Percentiles rank a stretch among this genome's conserved stretches.
Conservation (phyloP, 2,329 filamentous ascomycete genomes). For the Trichophyton benhamiae region DNA sequence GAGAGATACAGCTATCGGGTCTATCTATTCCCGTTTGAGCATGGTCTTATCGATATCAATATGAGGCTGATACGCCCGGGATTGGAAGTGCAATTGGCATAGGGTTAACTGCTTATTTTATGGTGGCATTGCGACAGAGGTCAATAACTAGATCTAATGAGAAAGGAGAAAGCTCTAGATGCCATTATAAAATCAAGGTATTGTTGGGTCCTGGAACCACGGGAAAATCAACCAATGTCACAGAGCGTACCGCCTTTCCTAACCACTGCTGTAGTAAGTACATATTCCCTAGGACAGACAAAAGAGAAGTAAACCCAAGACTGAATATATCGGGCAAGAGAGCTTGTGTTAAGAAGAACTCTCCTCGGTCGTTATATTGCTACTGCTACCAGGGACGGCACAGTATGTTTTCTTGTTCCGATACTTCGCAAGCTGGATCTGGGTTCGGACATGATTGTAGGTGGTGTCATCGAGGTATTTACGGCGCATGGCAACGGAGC, state of each 20-base stretch:
- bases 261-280: too few species aligned
- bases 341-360: neutral
- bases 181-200: too few species aligned
- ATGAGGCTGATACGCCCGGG: neutral
- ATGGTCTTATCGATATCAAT: conserved; percentile 3
- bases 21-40: conserved; percentile 1
- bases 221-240: too few species aligned
- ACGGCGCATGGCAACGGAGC: conserved; percentile 15
- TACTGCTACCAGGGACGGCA: neutral
- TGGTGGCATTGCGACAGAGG: neutral
- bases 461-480: conserved; percentile 14
- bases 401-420: conserved; percentile 18
- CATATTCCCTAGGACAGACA: too few species aligned
- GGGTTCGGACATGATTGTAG: conserved; percentile 14
- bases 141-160: neutral
- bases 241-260: too few species aligned
- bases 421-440: conserved; percentile 19
- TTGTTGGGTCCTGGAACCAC: too few species aligned
- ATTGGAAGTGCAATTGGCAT: neutral
- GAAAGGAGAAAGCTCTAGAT: too few species aligned
- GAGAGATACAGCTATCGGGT: neutral
- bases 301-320: too few species aligned
- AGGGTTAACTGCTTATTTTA: neutral
- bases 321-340: neutral
- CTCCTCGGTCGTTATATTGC: neutral